A percentile compares a stretch with the other conserved stretches of the same genome.
phyloP scores from a whole-genome alignment of 2,329 filamentous ascomycete species.

The Aureobasidium lini region DNA sequence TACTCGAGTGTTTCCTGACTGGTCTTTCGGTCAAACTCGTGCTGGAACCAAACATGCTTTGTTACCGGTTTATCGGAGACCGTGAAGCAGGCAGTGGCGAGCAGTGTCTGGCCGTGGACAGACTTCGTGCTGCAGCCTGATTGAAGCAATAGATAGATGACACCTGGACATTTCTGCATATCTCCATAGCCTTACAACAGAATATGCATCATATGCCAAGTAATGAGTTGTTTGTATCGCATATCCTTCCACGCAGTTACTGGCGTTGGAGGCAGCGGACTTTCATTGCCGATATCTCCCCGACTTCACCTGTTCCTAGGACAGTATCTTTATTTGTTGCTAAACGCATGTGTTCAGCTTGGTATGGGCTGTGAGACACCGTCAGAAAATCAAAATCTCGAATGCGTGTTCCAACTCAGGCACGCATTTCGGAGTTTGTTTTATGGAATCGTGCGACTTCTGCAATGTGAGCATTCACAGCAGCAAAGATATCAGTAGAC shows the following conservation, averaged over 20 bases:
- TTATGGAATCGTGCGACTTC: too few species aligned
- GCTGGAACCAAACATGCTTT: not conserved
- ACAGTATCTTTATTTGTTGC: too few species aligned
- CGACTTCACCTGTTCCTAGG: not conserved
- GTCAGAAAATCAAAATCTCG: too few species aligned
- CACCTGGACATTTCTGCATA: too few species aligned
- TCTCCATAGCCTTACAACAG: too few species aligned
- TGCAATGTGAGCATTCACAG: too few species aligned
- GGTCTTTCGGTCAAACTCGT: not conserved
- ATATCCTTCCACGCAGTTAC: not conserved
- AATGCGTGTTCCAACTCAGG: too few species aligned
- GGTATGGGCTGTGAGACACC: too few species aligned
- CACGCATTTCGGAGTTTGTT: too few species aligned
- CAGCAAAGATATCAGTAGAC: too few species aligned
- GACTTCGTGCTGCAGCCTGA: not conserved
- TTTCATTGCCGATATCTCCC: not conserved
- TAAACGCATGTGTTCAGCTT: too few species aligned
- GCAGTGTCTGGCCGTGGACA: not conserved
- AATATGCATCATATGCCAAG: not conserved
- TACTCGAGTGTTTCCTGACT: not conserved
- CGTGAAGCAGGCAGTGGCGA: not conserved
- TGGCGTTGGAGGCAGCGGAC: not conserved
- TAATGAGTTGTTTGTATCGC: not conserved
- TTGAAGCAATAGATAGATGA: too few species aligned
- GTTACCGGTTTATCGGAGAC: not conserved